These are phyloP conservation scores for Berberis vulgaris DNA, from an alignment of 164 flowering plant genomes.

Conservation along the genomic window DNA sequence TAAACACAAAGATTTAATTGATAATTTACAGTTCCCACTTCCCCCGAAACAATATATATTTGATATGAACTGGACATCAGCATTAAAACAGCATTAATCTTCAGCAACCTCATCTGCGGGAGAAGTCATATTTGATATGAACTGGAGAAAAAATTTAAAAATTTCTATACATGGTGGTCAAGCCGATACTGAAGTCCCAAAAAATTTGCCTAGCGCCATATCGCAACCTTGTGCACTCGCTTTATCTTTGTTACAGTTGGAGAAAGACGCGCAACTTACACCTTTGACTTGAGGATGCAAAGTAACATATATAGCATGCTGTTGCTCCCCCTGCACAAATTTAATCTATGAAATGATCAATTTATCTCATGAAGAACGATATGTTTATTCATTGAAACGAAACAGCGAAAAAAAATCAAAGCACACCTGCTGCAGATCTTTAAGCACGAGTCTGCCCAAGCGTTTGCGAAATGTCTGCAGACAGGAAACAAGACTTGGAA, in stretches of 20 bases:
- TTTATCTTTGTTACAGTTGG: slow-evolving; percentile 39
- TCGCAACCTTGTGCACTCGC: slow-evolving; percentile 36
- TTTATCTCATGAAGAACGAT: no score
- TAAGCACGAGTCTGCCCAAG: slow-evolving; percentile 33
- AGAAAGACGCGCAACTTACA: slow-evolving; percentile 48
- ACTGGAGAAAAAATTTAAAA: no score
- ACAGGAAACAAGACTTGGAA: neutral
- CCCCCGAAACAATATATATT: neutral
- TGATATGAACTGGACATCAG: no score
- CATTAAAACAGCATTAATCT: no score
- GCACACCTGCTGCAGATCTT: slow-evolving; percentile 50
- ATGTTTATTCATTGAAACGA: no score
- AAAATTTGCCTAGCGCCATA: slow-evolving; percentile 43
- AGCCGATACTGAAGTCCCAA: slow-evolving; percentile 62
- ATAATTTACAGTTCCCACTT: neutral
- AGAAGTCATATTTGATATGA: no score
- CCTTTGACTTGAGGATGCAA: slow-evolving; percentile 59
- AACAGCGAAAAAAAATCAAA: no score
- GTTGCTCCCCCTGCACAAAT: slow-evolving; percentile 64
- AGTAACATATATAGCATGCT: slow-evolving; percentile 56
- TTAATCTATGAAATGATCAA: no score
- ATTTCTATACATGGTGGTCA: slow-evolving; percentile 12
- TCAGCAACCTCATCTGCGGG: no score
- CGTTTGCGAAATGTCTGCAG: slow-evolving; percentile 26
- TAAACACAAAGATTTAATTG: neutral